These are phyloP conservation scores for Pythium rhizo-oryzae DNA, from an alignment of 352 stramenopile genomes.

Conservation along the genomic window DNA sequence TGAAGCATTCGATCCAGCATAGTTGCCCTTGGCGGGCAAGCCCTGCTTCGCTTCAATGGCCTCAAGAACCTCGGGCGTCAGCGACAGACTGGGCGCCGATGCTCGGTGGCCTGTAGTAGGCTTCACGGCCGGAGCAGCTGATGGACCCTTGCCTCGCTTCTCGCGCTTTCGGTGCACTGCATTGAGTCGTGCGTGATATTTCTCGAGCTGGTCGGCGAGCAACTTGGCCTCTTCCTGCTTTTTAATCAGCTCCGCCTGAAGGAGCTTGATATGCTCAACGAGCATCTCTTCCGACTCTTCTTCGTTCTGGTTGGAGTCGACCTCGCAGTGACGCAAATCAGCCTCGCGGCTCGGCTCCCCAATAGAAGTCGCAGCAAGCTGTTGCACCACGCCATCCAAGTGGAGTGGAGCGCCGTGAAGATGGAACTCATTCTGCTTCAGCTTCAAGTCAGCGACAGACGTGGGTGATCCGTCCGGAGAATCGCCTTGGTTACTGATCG, in stretches of 20 bases:
- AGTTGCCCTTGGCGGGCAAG: slow-evolving; percentile 31
- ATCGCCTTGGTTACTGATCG: slow-evolving; percentile 26
- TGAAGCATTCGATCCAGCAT: slow-evolving; percentile 37
- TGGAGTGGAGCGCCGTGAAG: slow-evolving; percentile 19
- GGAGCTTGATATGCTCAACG: slow-evolving; percentile 62
- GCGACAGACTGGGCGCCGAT: slow-evolving; percentile 14
- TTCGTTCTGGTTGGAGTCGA: slow-evolving; percentile 64
- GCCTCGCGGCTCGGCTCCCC: slow-evolving; percentile 27
- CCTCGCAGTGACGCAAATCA: slow-evolving; percentile 21
- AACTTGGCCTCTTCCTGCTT: slow-evolving; percentile 68
- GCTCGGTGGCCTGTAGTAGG: background rate
- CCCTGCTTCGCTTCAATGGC: slow-evolving; percentile 34
- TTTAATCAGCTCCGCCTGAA: slow-evolving; percentile 63
- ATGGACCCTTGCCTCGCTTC: slow-evolving; percentile 10
- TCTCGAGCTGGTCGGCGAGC: slow-evolving; percentile 28
- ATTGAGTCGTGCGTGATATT: slow-evolving; percentile 22
- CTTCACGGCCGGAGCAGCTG: background rate
- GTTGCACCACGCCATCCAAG: slow-evolving; percentile 7
- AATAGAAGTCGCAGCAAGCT: slow-evolving; percentile 20
- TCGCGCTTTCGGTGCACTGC: slow-evolving; percentile 16
- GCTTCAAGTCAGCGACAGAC: slow-evolving; percentile 26
- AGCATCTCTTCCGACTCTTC: slow-evolving; percentile 63
- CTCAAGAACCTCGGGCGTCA: slow-evolving; percentile 35
- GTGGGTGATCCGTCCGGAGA: slow-evolving; percentile 20
- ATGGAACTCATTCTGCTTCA: slow-evolving; percentile 33